Percentiles rank a stretch among this genome's conserved stretches.
phyloP scores from a whole-genome alignment of 129 eudicot genomes.

The Helichrysum umbraculigerum region DNA sequence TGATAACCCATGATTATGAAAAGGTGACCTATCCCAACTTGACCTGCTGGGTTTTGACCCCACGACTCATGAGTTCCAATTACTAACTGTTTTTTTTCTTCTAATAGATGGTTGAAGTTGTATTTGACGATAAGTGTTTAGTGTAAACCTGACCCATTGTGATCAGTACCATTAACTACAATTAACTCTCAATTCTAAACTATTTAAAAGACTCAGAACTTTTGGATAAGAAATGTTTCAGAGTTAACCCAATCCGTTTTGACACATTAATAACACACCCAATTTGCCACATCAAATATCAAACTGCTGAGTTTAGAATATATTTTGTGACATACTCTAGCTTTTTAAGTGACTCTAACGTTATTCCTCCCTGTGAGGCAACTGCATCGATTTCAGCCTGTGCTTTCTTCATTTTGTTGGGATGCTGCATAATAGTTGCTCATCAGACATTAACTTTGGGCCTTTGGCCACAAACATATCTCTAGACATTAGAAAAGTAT shows the following conservation, averaged over 20 bases:
- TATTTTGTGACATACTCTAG: conserved; percentile 53
- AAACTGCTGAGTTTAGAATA: conserved; percentile 7
- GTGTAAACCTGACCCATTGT: not conserved
- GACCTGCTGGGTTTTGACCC: not conserved
- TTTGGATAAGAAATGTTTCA: not conserved
- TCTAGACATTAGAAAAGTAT: conserved; percentile 17
- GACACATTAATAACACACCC: not conserved
- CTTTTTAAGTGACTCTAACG: conserved; percentile 70
- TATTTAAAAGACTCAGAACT: not conserved
- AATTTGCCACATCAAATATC: not conserved
- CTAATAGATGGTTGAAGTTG: too few species aligned
- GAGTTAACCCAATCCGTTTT: not conserved
- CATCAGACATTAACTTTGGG: conserved; percentile 20
- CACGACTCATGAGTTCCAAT: not conserved
- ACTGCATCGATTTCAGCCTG: conserved; percentile 87
- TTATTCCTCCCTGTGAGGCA: conserved; percentile 56
- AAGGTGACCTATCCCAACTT: not conserved
- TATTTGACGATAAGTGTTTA: too few species aligned
- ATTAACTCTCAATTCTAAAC: not conserved
- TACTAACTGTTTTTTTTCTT: too few species aligned
- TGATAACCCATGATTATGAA: not conserved
- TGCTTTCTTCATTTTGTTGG: conserved; percentile 90
- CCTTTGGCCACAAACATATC: conserved; percentile 16
- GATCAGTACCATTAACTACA: not conserved
- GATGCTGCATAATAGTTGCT: conserved; percentile 61